Evolutionary conservation across 139 green algal species (phyloP), one percentile per base, ranked within the genome.

Genomic region (Chlamydomonas sp.): DNA sequence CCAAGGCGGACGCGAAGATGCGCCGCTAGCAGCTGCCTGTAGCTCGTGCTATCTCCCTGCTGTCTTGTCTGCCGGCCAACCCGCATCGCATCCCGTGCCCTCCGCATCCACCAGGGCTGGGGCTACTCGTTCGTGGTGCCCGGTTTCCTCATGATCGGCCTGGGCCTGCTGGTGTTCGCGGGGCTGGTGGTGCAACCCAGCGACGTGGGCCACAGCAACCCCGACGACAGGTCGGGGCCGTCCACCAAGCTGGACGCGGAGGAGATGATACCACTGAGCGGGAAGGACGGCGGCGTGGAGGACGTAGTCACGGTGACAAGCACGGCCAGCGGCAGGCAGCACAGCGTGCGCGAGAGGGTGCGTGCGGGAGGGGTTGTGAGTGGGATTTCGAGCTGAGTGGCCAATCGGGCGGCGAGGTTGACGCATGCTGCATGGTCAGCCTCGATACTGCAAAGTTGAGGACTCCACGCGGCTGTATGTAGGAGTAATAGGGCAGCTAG

Each of bases 61-160:
- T 49, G 31, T 49, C 31, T 49, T 49, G 31, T 49, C 31, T 49
- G 31, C 31, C 31, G 31, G 31, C 31, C 31, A 49, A 49, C 31
- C 31, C 31, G 31, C 31, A 49, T 49, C 31, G 31, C 31, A 49
- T 49, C 31, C 31, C 31, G 31, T 49, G 31, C 31, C 31, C 31
- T 49, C 31, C 31, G 31, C 31, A 49, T 49, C 1, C 67, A 84
- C 59, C 95, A 92, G 80, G 97, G 97, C 82, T 99, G 97, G 97
- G 97, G 97, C 63, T 99, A 94, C 90, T 94, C 95, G 6, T 99
- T 99, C 80, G 67, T 98, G 4, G 67, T 98, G 57, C 97, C 96
- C 3, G 97, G 93, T n/a, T 68, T 93, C n/a, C 60, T 93, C 17
- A 95, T 95, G 81, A 90, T 91, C 5, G 81, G 15, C 6, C 75